Percentiles rank a stretch among this genome's conserved stretches.
These are phyloP conservation scores for Lasiosphaeriaceae sp. DNA, from an alignment of 495 filamentous ascomycete genomes.

Conservation along the genomic window DNA sequence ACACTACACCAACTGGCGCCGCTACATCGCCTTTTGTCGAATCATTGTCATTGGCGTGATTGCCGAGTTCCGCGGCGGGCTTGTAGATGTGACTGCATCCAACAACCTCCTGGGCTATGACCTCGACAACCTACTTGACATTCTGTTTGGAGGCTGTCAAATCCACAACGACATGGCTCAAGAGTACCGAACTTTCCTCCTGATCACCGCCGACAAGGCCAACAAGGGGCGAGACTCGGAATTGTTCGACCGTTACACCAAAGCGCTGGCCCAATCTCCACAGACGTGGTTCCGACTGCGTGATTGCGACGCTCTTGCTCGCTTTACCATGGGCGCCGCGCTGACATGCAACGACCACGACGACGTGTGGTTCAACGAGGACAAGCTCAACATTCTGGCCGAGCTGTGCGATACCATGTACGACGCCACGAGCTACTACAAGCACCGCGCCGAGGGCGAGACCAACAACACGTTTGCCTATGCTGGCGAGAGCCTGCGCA, in stretches of 20 bases:
- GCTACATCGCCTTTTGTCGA: slow-evolving; percentile 18
- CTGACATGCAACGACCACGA: slow-evolving; percentile 18
- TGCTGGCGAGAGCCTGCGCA: slow-evolving; percentile 2
- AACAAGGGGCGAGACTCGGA: slow-evolving; percentile 6
- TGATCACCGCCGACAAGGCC: slow-evolving; percentile 14
- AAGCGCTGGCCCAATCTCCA: slow-evolving; percentile 14
- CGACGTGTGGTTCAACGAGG: slow-evolving; percentile 17
- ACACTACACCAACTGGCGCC: slow-evolving; percentile 16
- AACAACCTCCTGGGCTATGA: slow-evolving; percentile 13
- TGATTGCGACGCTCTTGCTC: slow-evolving; percentile 16
- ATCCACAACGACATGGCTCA: slow-evolving; percentile 8
- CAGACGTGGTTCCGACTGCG: slow-evolving; percentile 21
- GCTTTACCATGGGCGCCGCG: slow-evolving; percentile 16
- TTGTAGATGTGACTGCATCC: slow-evolving; percentile 5
- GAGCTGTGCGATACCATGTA: slow-evolving; percentile 20
- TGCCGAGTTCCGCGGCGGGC: slow-evolving; percentile 15
- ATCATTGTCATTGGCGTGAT: slow-evolving; percentile 17
- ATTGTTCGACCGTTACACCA: slow-evolving; percentile 21
- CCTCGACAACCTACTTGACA: slow-evolving; percentile 12
- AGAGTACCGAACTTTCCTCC: slow-evolving; percentile 14
- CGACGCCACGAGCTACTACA: slow-evolving; percentile 20
- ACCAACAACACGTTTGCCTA: slow-evolving; percentile 23
- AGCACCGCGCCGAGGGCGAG: slow-evolving; percentile 24
- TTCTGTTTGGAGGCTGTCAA: slow-evolving; percentile 6
- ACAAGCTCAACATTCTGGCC: slow-evolving; percentile 13